Percentiles rank a stretch among this genome's conserved stretches.
These are phyloP conservation scores for Erodium texanum DNA, from an alignment of 441 rosid species.

Conservation along the genomic window DNA sequence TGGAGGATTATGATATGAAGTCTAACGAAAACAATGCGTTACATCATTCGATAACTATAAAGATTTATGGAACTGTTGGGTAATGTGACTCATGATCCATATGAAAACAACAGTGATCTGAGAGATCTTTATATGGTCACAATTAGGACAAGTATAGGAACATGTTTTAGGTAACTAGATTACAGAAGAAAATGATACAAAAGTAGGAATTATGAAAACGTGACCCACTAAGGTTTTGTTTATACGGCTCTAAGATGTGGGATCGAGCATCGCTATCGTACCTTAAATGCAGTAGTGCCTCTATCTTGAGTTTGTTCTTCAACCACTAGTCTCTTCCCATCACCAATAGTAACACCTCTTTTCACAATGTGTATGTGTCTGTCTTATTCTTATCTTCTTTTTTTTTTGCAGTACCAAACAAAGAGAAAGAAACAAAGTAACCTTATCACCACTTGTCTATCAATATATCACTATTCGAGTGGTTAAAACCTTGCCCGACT, in stretches of 20 bases:
- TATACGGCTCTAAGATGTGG: conserved; percentile 2
- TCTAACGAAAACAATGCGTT: not conserved
- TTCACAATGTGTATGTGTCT: not conserved
- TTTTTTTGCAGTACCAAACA: conserved; percentile 1
- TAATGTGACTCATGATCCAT: conserved; percentile 3
- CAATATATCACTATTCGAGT: no score
- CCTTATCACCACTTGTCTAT: not conserved
- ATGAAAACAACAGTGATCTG: not conserved
- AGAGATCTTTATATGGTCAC: not conserved
- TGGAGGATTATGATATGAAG: no score
- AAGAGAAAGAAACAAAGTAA: conserved; percentile 2
- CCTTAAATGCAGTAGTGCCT: not conserved
- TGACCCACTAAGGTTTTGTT: not conserved
- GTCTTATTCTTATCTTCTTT: conserved; percentile 5
- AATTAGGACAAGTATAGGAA: not conserved
- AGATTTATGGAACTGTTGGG: not conserved
- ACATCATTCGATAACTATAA: not conserved
- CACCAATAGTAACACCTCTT: not conserved
- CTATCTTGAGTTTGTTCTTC: not conserved
- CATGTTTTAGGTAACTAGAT: not conserved
- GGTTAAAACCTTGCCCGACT: no score
- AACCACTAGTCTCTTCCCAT: not conserved
- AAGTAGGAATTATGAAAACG: not conserved
- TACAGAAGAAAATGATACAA: not conserved
- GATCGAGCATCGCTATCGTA: not conserved